Conservation (phyloP, 2,329 filamentous ascomycete genomes). For the Paracoccidioides lutzii region DNA sequence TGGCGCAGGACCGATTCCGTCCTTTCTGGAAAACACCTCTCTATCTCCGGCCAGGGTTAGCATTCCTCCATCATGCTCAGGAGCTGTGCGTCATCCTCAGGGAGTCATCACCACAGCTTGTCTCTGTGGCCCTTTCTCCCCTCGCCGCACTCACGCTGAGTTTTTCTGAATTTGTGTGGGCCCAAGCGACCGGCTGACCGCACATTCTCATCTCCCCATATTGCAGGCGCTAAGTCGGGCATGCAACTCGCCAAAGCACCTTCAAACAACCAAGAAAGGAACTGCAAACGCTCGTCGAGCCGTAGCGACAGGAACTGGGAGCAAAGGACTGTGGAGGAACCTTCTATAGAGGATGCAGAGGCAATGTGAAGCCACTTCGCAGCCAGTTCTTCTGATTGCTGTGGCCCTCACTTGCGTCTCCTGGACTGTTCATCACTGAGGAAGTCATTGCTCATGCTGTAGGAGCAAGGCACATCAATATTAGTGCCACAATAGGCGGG, state of each 20-base stretch:
- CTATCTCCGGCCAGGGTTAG: constrained; percentile 3
- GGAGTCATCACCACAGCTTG: background rate
- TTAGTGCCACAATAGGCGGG: too few relatives aligned
- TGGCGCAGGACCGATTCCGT: constrained; percentile 2
- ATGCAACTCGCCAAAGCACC: background rate
- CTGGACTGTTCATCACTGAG: background rate
- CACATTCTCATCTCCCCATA: background rate
- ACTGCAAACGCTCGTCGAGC: constrained; percentile 1
- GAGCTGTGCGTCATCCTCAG: constrained; percentile 1
- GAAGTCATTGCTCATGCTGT: background rate
- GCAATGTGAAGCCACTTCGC: background rate
- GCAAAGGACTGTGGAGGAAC: constrained; percentile 1
- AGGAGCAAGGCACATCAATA: too few relatives aligned
- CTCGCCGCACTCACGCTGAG: too few relatives aligned
- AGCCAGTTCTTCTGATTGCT: background rate
- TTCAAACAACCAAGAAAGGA: background rate
- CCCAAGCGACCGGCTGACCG: too few relatives aligned
- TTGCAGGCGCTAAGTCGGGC: background rate
- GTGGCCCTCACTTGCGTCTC: background rate
- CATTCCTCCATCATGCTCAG: constrained; percentile 2
- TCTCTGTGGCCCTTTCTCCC: constrained; percentile 1
- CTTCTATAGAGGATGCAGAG: background rate
- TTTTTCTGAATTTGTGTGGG: too few relatives aligned
- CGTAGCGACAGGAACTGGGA: constrained; percentile 1
- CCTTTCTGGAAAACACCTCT: constrained; percentile 2